phyloP scores from a whole-genome alignment of 352 stramenopile species.

The Thalassiosira sp. region DNA sequence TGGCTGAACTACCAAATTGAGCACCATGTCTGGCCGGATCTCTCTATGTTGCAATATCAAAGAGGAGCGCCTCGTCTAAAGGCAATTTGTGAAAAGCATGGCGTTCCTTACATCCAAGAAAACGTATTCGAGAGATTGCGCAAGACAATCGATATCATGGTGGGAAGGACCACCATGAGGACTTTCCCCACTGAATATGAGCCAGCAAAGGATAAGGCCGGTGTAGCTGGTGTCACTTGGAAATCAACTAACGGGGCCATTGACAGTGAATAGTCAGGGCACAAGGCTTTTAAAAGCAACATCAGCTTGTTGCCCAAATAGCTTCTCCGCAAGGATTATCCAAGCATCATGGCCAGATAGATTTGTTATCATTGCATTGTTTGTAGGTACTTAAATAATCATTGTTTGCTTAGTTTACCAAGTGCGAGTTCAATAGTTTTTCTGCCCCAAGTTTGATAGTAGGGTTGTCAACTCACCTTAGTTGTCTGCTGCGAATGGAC shows the following conservation, averaged over 20 bases:
- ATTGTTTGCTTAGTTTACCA: no score
- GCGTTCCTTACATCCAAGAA: slow-evolving; percentile 76
- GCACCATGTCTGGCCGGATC: slow-evolving; percentile 69
- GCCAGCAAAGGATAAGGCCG: slow-evolving; percentile 44
- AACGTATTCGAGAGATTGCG: slow-evolving; percentile 66
- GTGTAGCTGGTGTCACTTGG: slow-evolving; percentile 41
- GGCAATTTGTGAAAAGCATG: slow-evolving; percentile 70
- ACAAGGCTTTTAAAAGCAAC: no score
- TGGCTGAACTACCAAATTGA: slow-evolving; percentile 79
- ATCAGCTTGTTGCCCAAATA: no score
- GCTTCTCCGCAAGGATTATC: no score
- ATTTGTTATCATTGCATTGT: no score
- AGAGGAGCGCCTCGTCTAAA: slow-evolving; percentile 64
- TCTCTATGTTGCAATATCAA: slow-evolving; percentile 78
- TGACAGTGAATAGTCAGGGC: no score
- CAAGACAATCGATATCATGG: slow-evolving; percentile 80
- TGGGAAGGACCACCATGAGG: slow-evolving; percentile 71
- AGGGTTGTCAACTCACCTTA: no score
- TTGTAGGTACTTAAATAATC: no score
- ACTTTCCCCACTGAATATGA: slow-evolving; percentile 68
- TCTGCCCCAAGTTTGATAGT: no score
- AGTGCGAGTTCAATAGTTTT: no score
- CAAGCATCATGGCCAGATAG: no score
- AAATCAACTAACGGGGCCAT: slow-evolving; percentile 56
- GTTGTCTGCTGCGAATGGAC: no score